These are phyloP conservation scores for Botrytis paeoniae DNA, from an alignment of 2,329 filamentous ascomycete genomes.

Conservation along the genomic window DNA sequence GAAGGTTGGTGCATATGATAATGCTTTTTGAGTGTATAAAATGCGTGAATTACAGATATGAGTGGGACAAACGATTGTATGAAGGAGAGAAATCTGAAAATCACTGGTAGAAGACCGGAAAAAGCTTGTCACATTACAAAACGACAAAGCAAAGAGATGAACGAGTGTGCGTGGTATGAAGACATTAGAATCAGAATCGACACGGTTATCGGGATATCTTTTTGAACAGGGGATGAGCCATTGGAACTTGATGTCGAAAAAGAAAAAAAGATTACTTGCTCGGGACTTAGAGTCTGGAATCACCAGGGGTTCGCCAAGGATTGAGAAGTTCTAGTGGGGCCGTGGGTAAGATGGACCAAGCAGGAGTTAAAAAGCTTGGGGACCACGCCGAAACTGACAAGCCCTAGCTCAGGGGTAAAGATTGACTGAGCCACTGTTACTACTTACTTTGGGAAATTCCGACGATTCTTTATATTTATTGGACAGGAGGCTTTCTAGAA, in stretches of 20 bases:
- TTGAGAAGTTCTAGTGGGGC: background rate
- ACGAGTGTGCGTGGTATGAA: constrained; percentile 4
- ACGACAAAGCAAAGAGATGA: background rate
- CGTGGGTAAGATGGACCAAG: background rate
- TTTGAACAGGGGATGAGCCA: background rate
- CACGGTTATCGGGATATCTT: constrained; percentile 1
- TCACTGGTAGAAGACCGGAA: background rate
- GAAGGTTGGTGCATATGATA: constrained; percentile 3
- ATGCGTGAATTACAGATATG: background rate
- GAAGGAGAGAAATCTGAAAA: background rate
- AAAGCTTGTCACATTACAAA: constrained; percentile 2
- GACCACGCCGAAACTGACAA: constrained; percentile 4
- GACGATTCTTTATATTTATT: background rate
- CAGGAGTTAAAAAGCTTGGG: background rate
- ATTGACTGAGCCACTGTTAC: constrained; percentile 13
- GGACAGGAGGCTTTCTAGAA: background rate
- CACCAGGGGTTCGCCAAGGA: constrained; percentile 11
- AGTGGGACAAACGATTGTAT: constrained; percentile 15
- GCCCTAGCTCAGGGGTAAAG: constrained; percentile 8
- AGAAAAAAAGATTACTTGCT: constrained; percentile 1
- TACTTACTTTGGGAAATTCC: background rate
- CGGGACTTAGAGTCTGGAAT: constrained; percentile 13
- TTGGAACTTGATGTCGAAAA: background rate
- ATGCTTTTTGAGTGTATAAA: constrained; percentile 8
- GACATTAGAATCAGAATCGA: constrained; percentile 13